phyloP scores from a whole-genome alignment of 805 yeast species.

The Ogataea haglerorum region DNA sequence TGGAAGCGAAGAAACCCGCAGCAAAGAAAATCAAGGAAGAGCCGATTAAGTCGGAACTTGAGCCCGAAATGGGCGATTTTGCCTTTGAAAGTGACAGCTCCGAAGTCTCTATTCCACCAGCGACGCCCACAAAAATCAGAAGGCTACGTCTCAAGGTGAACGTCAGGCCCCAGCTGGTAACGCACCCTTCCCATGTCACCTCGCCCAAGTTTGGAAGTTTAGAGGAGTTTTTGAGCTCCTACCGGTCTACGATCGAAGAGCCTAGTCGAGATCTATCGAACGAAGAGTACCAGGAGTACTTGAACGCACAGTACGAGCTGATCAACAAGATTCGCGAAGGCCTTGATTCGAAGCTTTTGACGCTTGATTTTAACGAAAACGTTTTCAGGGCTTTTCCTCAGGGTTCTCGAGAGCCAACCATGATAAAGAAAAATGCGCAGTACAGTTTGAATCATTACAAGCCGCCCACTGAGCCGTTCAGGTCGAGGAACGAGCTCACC shows the following conservation, averaged over 20 bases:
- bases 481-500: slow-evolving; percentile 38
- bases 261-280: slow-evolving; percentile 42
- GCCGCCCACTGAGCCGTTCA: slow-evolving; percentile 42
- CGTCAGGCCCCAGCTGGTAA: slow-evolving; percentile 45
- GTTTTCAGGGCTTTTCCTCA: slow-evolving; percentile 46
- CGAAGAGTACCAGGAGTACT: slow-evolving; percentile 59
- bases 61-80: slow-evolving; percentile 5
- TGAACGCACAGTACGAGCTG: slow-evolving; percentile 49
- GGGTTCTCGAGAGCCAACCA: slow-evolving; percentile 38
- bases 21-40: neutral
- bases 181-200: slow-evolving; percentile 58
- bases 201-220: slow-evolving; percentile 43
- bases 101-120: slow-evolving; percentile 17
- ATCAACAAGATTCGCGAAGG: slow-evolving; percentile 46
- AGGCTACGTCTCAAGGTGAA: slow-evolving; percentile 32
- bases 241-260: slow-evolving; percentile 53
- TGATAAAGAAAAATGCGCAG: slow-evolving; percentile 33
- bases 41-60: slow-evolving; percentile 2
- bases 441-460: slow-evolving; percentile 29
- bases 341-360: slow-evolving; percentile 40
- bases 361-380: slow-evolving; percentile 42
- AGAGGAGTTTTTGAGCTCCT: slow-evolving; percentile 49
- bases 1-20: slow-evolving; percentile 1
- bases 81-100: slow-evolving; percentile 15
- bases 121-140: slow-evolving; percentile 20